Base-by-base conservation (phyloP, 1,284 basidiomycete species). In the Lentinula novae-zelandiae region DNA sequence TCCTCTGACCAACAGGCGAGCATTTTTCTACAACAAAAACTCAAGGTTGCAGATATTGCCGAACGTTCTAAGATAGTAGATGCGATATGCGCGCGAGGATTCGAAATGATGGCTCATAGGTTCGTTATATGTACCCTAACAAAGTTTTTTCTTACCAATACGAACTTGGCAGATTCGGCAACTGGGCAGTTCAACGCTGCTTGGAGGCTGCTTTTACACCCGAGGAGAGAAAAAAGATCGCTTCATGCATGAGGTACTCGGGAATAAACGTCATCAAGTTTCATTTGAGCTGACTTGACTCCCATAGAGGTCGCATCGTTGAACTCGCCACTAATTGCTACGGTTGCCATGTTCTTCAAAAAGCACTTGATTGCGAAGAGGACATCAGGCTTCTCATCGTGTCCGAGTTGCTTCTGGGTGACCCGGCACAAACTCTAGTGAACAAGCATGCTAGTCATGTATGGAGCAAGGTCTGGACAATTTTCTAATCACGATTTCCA, bases 101-200 rank as follows among this genome's bases (percentile, higher is more conserved):
- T 89, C 64, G 91, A 93, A 70, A 92, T 93, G 90, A 93, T 93
- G 90, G 90, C 90, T 62, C 87, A 92, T 70, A 78, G 89, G 89
- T 89, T 72, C 48, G 72, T 67, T 52, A 33, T 22, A 49, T 39
- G 36, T n/a, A 44, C 17, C 58, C 15, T 50, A 40, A 64, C 20
- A 34, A 7, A 34, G 6, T 36, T 62, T 22, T 62, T 60, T 62
- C 27, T 62, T 60, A 59, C 27, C 31, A 33, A 57, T 60, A 3
- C 42, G 20, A 50, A 61, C 48, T 39, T 46, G 52, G 42, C 48
- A 92, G 90, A 9, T 93, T 93, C 66, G 90, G 90, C 1, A 93
- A 93, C 67, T 93, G 90, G 90, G 90, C 90, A 0, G 90, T 92
- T 38, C 90, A 93, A 71, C 78, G 90, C 60, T 93, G 91, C 70